Evolutionary conservation across 345 rosid genomes (phyloP).

Genomic region (Eucalyptus pumila): DNA sequence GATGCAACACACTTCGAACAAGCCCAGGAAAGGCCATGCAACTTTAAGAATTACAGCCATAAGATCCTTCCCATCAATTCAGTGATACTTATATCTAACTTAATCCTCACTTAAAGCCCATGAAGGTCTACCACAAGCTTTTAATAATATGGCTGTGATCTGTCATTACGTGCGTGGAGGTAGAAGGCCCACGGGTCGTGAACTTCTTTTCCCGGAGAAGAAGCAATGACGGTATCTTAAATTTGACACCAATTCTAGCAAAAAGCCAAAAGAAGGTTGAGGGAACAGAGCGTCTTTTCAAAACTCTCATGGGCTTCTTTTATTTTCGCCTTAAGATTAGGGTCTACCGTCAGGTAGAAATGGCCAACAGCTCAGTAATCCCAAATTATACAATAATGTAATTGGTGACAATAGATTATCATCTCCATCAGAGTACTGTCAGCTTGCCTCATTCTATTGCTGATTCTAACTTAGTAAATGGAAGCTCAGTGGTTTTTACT

Average conservation of each 20-base stretch:
- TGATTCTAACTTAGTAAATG: neutral
- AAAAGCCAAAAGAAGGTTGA: neutral
- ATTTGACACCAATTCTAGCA: neutral
- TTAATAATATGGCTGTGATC: too few relatives aligned
- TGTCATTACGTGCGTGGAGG: too few relatives aligned
- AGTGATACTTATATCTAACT: neutral
- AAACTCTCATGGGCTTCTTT: neutral
- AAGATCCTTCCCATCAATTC: neutral
- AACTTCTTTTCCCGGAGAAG: too few relatives aligned
- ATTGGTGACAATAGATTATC: neutral
- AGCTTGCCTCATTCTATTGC: neutral
- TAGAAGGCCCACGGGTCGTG: too few relatives aligned
- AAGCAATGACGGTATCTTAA: too few relatives aligned
- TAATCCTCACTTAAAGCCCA: neutral
- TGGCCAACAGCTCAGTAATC: neutral
- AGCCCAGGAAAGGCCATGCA: neutral
- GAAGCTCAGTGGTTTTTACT: neutral
- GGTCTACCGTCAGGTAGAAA: neutral
- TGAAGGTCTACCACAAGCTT: too few relatives aligned
- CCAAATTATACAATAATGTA: neutral
- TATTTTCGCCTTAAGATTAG: neutral
- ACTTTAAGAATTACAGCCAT: neutral
- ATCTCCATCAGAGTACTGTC: neutral
- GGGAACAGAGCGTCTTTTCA: neutral
- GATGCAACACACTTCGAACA: accelerated